Percentiles rank a stretch among this genome's conserved stretches.
Conservation (phyloP, 345 rosid species). For the Theobroma cacao region DNA sequence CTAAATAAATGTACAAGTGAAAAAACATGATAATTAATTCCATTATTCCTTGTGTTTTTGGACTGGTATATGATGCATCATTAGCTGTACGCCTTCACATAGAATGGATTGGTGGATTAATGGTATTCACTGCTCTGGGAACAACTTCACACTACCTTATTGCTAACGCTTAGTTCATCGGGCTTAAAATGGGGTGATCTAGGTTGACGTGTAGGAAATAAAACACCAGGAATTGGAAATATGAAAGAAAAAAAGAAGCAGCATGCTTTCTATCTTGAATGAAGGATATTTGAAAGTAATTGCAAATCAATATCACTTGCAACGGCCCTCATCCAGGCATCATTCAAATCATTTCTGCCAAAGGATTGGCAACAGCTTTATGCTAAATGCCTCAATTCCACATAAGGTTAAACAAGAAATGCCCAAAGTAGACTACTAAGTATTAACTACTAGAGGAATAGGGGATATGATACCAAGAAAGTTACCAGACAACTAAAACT, state of each 20-base stretch:
- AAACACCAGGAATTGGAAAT: not conserved
- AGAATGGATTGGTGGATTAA: not conserved
- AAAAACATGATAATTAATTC: not conserved
- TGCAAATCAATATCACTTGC: not conserved
- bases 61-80: not conserved
- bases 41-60: not conserved
- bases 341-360: not conserved
- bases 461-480: not conserved
- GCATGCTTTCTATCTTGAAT: not conserved
- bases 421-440: not conserved
- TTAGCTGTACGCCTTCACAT: not conserved
- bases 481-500: not conserved
- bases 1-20: slow-evolving; percentile 24
- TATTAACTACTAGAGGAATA: not conserved
- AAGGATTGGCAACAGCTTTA: not conserved
- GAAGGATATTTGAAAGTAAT: not conserved
- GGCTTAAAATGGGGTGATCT: not conserved
- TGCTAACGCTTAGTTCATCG: not conserved
- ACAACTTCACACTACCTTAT: not conserved
- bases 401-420: not conserved
- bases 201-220: not conserved
- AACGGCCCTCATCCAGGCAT: not conserved
- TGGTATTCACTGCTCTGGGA: not conserved
- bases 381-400: not conserved
- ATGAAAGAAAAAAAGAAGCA: not conserved